Evolutionary conservation across 73 alveolate species (phyloP), one percentile per base, ranked within the genome.

Genomic region (Symbiodinium pilosum): DNA sequence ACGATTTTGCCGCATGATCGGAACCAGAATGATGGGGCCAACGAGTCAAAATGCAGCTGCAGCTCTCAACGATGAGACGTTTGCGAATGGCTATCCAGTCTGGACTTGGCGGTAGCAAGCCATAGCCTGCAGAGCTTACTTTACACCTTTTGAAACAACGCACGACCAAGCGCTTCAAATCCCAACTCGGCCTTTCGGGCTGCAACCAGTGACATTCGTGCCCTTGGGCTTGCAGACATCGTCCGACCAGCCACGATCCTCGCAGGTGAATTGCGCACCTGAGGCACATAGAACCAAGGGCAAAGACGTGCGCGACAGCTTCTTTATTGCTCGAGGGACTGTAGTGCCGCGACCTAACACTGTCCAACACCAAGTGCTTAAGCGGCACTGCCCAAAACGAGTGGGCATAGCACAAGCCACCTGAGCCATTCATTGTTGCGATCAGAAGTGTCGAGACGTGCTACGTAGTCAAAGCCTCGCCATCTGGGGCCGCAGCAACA

Each of bases 221-320:
- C 95, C 87, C 43, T 89, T 41, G 39, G 95, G 39, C 21, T 69
- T 43, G 40, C 95, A 89, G 47, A 47, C 44, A 84, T 89, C 95
- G 43, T 89, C 95, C 43, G 94, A 83, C 95, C 95, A 89, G 42
- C 44, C 85, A 24, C 83, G 73, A 51, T 64, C 81, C 32, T n/a
- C 30, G 81, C 81, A 64, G 81, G 34, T 24, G 81, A 64, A 64
- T 38, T 64, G 81, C 20, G 81, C 41, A 28, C 81, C 81, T 64
- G 73, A 54, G 32, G 26, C 73, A 0, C 28, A 12, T 24, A 54
- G 32, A 30, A 20, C 30, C 30, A 26, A 1, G 81, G 81, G 81
- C 81, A 28, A 24, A n/a, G 20, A 8, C 36, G 81, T 24, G 24
- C 39, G n/a, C n/a, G n/a, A n/a, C n/a, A n/a, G n/a, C n/a, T n/a